Base-by-base conservation (phyloP, 78 protist species). In the Speleostelium caveatum region DNA sequence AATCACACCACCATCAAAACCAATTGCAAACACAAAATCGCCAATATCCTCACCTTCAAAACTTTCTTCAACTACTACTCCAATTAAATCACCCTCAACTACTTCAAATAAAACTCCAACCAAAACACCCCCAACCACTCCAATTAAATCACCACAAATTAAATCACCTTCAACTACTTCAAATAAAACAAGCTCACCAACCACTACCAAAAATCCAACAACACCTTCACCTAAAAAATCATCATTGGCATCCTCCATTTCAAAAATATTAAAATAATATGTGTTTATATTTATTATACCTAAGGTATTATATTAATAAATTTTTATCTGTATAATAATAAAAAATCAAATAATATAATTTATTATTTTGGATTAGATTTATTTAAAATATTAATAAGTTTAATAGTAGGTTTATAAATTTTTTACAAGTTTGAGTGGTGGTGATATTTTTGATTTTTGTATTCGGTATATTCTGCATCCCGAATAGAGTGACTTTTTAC, bases 151-250 rank as follows among this genome's bases (percentile, higher is more conserved):
- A 30, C 3, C 58, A 10, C 30, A 49, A 63, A 45, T 19, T 6
- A 1, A 2, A 7, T 66, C 73, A 22, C 4, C 73, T n/a, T 30
- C 56, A n/a, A 10, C 35, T 10, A 66, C 17, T n/a, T 21, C 55
- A 36, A 65, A 16, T 0, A 62, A 28, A 62, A 62, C 53, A 7
- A 2, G 51, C 32, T 36, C 55, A n/a, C n/a, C n/a, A n/a, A n/a
- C 73, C 7, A 22, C 73, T 36, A 36, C 53, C 3, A 66, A 36
- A 66, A 66, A 17, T 36, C n/a, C 49, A 36, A 22, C 73, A 69
- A 26, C 76, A 1, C 2, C 76, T 38, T 10, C 58, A 10, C 30
- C 66, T 45, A 45, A 8, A 12, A 1, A 2, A 7, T 66, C 73
- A 22, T 10, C 73, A 21, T 30, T 32, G 8, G 5, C 35, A 21